These are phyloP conservation scores for Dalbergia cultrata DNA, from an alignment of 306 rosid genomes.

Conservation along the genomic window DNA sequence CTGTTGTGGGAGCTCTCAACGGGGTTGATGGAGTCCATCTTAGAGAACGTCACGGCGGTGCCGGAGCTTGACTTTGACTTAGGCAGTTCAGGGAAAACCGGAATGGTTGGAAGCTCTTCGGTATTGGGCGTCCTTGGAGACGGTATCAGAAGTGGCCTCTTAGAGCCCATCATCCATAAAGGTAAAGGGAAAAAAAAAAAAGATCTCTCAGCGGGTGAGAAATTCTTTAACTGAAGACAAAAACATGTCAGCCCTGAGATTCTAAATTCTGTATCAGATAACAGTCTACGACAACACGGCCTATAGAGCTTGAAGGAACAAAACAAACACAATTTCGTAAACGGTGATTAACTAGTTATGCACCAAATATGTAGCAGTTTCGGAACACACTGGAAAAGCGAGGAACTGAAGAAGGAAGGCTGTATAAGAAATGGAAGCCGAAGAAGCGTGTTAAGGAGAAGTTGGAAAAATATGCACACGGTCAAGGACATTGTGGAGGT, in stretches of 20 bases:
- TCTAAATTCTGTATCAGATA: too few relatives aligned
- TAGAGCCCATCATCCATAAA: conserved; percentile 60
- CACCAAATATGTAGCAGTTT: neutral
- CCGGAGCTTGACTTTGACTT: conserved; percentile 57
- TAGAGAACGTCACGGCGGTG: conserved; percentile 45
- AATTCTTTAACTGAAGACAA: neutral
- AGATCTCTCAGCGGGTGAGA: neutral
- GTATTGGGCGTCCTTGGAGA: conserved; percentile 58
- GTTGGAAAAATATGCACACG: conserved; percentile 6
- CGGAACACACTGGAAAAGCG: neutral
- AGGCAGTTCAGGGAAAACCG: conserved; percentile 48
- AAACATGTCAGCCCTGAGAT: neutral
- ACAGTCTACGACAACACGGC: neutral
- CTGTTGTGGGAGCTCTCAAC: conserved; percentile 46
- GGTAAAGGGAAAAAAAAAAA: neutral
- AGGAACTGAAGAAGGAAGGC: neutral
- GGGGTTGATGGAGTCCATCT: conserved; percentile 54
- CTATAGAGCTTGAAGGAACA: neutral
- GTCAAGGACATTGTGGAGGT: conserved; percentile 59
- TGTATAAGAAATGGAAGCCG: conserved; percentile 20
- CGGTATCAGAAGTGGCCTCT: conserved; percentile 59
- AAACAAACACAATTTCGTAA: too few relatives aligned
- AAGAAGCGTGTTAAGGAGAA: conserved; percentile 51
- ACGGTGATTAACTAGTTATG: neutral
- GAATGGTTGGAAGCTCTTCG: conserved; percentile 42